Base-by-base conservation (phyloP, 192 early-diverging fungal species). In the Coemansia sp. region DNA sequence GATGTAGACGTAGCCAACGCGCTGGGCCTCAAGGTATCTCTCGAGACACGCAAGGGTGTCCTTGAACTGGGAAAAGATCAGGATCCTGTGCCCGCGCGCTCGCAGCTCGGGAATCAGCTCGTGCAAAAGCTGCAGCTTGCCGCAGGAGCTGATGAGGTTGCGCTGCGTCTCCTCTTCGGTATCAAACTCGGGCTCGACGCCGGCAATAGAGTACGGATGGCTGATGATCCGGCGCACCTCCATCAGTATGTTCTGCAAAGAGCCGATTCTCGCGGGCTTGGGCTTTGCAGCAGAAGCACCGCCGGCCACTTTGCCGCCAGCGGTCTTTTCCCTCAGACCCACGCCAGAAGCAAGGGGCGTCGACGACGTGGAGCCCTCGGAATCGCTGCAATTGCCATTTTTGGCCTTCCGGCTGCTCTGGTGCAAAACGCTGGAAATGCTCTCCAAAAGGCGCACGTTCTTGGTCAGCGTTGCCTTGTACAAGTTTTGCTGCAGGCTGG, bases 41-140 rank as follows among this genome's bases (percentile, higher is more conserved):
- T 89, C 85, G 35, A 99, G 67, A 60, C 97, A 94, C 58, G 91
- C 87, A 49, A 99, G 82, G 87, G 96, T 87, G 50, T 84, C 84
- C 59, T 95, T 94, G 87, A 98, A 90, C 71, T 99, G 97, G 4
- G 93, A 92, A 68, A 98, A 99, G 60, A 99, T 90, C 55, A 99
- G 74, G 0, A 96, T 90, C 23, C 97, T 89, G 77, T 97, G 94
- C 3, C 94, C 93, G 22, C 86, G 90, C 42, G 85, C 85, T 51
- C 87, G 87, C n/a, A 98, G 81, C 30, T 93, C 85, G 1, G 90
- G 86, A 60, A 99, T 69, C 28, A 99, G 74, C 69, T 90, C 92
- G 61, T 99, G 93, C 2, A 99, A 76, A 0, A 99, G 71, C 6
- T 92, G 85, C 88, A 98, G 94, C 71, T 99, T 99, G 28, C 95